Conservation (phyloP, 1,284 basidiomycete genomes). For the Kwoniella shivajii region DNA sequence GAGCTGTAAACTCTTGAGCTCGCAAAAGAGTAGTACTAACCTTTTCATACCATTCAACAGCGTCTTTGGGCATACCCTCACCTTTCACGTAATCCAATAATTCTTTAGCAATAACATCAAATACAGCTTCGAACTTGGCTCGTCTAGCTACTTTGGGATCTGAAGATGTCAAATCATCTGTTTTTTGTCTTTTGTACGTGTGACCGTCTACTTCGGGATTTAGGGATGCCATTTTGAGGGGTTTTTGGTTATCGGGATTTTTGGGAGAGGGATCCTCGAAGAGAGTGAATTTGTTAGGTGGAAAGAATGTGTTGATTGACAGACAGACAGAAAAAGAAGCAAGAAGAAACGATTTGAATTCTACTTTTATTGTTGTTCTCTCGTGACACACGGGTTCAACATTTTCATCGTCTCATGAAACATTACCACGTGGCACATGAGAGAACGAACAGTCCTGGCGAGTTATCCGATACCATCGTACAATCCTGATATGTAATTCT, state of each 20-base stretch:
- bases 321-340: too few relatives aligned
- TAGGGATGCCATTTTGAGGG: conserved; percentile 7
- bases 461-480: neutral
- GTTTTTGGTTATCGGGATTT: neutral
- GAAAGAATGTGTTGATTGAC: neutral
- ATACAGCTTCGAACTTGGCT: conserved; percentile 56
- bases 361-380: neutral
- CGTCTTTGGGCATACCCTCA: conserved; percentile 78
- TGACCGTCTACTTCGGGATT: conserved; percentile 24
- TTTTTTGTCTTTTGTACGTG: conserved; percentile 18
- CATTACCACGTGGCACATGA: neutral
- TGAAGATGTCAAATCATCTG: conserved; percentile 4
- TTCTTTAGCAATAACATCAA: conserved; percentile 61
- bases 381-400: neutral
- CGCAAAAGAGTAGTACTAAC: conserved; percentile 57
- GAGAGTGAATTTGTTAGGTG: neutral
- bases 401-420: neutral
- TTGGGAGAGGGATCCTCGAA: neutral
- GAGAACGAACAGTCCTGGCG: neutral
- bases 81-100: conserved; percentile 65
- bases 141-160: conserved; percentile 37
- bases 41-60: conserved; percentile 74
- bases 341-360: neutral
- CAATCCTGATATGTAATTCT: too few relatives aligned
- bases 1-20: neutral